A percentile compares a stretch with the other conserved stretches of the same genome.
phyloP scores from a whole-genome alignment of 169 alveolate species.

The Theileria parva region DNA sequence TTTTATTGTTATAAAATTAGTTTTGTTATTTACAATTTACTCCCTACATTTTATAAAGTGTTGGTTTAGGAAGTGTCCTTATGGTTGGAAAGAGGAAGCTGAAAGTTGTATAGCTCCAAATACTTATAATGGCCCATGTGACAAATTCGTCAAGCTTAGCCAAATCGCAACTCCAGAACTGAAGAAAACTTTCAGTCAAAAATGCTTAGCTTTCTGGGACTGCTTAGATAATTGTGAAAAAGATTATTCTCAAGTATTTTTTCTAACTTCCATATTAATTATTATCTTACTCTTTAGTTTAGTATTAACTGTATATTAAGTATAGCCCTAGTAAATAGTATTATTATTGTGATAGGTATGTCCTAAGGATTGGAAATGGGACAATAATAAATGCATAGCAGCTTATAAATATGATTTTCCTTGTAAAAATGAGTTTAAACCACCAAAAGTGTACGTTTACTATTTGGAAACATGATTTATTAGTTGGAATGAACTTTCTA shows the following conservation, averaged over 20 bases:
- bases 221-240: conserved; percentile 68
- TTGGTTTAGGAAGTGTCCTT: conserved; percentile 54
- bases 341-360: conserved; percentile 26
- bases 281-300: too few relatives aligned
- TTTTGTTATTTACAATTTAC: too few relatives aligned
- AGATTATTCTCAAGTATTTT: conserved; percentile 47
- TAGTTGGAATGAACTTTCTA: conserved; percentile 50
- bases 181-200: conserved; percentile 58
- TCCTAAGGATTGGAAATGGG: conserved; percentile 46
- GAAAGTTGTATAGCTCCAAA: conserved; percentile 69
- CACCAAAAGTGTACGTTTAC: conserved; percentile 36
- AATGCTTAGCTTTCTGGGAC: conserved; percentile 76
- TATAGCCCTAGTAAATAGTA: neutral
- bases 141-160: conserved; percentile 22
- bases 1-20: too few relatives aligned
- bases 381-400: conserved; percentile 13
- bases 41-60: neutral
- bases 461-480: neutral
- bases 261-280: neutral
- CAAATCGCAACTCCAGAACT: conserved; percentile 33
- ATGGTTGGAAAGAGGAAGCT: conserved; percentile 62
- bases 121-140: conserved; percentile 70
- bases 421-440: conserved; percentile 29
- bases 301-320: neutral
- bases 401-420: neutral